Percentiles rank a stretch among this genome's conserved stretches.
phyloP scores from a whole-genome alignment of 2,329 filamentous ascomycete species.

The Dothistroma septosporum region DNA sequence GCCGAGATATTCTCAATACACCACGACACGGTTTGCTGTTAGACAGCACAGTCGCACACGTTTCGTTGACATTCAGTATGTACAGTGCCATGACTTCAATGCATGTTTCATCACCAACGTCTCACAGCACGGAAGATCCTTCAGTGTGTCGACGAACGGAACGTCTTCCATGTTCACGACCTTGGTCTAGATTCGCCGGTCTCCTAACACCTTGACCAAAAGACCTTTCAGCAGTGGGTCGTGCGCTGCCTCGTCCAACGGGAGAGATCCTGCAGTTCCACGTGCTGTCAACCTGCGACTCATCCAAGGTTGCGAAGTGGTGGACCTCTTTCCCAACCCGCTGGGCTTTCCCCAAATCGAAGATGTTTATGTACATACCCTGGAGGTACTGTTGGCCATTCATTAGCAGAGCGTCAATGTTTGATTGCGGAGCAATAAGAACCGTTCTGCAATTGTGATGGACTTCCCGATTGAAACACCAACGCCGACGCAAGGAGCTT shows the following conservation, averaged over 20 bases:
- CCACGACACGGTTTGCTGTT: no score
- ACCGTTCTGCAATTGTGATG: no score
- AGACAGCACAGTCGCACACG: no score
- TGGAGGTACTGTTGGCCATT: conserved; percentile 13
- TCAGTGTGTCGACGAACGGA: no score
- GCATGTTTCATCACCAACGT: no score
- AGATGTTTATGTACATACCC: conserved; percentile 18
- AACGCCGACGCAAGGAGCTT: conserved; percentile 21
- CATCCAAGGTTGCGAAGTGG: conserved; percentile 7
- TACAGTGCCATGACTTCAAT: no score
- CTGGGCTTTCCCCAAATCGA: conserved; percentile 19
- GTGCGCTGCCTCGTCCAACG: conserved; percentile 20
- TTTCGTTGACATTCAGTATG: no score
- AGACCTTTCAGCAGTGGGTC: conserved; percentile 16
- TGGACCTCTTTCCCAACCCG: background rate
- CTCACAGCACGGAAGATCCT: no score
- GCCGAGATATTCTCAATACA: no score
- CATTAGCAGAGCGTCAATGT: no score
- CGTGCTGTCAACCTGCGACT: conserved; percentile 18
- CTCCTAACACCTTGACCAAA: conserved; percentile 13
- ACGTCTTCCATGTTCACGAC: no score
- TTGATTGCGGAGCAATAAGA: no score
- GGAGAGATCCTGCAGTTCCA: conserved; percentile 16
- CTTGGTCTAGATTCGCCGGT: background rate
- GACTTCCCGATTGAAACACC: conserved; percentile 11